Base-by-base conservation (phyloP, 108 stramenopile species). In the Skeletonema potamos region DNA sequence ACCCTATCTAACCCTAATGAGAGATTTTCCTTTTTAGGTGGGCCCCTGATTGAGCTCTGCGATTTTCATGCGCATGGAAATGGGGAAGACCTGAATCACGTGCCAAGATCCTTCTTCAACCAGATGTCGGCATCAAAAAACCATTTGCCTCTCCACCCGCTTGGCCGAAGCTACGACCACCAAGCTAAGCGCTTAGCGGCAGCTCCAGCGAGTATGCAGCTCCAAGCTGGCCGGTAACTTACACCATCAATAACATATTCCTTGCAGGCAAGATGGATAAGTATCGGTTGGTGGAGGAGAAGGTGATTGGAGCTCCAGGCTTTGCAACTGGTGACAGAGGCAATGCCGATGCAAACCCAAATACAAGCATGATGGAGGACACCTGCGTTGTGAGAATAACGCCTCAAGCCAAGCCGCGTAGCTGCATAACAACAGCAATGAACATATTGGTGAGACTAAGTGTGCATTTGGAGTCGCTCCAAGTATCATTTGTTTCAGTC, bases 341-440 rank as follows among this genome's bases (percentile, higher is more conserved):
- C 33, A 85, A 81, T 12, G 75, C 57, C n/a, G 69, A 51, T 26
- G 70, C 54, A 10, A 55, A 20, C 20, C 41, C 28, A 30, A 54
- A 60, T 36, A 62, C 39, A n/a, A 41, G 39, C 39, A 41, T 3
- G 3, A 41, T 41, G 39, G 39, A 41, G 39, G 39, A 41, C 39
- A n/a, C n/a, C n/a, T 41, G 64, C 30, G 86, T 86, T 65, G 79
- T 94, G 26, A 63, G 88, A 39, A 90, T 94, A 30, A 90, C 89
- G 58, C 93, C 89, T 43, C 91, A 94, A 70, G 89, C 88, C 0
- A 92, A 92, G 59, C 93, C 93, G 41, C 68, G 91, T 73, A 92
- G 90, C 72, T 94, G 91, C 74, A 92, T 94, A 51, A 86, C 91
- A 1, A 87, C 85, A 48, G 86, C 91, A 24, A 90, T 92, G 90